Evolutionary conservation across 2,329 filamentous ascomycete genomes (phyloP).

Genomic region (Leptodontidium sp.): DNA sequence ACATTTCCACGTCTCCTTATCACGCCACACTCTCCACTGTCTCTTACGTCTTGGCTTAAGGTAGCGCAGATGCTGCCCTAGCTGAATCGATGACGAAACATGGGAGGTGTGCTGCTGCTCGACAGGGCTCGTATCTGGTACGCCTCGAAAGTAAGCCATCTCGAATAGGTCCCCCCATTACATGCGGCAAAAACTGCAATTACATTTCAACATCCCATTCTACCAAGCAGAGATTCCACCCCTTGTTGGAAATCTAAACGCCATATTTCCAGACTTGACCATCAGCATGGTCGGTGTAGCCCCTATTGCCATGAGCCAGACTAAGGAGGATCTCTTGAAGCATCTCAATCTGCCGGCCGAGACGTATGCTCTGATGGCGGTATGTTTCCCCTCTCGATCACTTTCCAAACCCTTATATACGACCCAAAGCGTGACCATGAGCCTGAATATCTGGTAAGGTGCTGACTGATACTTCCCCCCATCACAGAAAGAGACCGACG

Average conservation of each 20-base stretch:
- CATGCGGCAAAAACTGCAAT: background rate
- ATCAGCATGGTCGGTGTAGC: conserved; percentile 34
- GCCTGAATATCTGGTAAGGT: conserved; percentile 26
- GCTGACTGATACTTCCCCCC: conserved; percentile 35
- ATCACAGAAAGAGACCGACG: conserved; percentile 46
- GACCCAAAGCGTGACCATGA: conserved; percentile 10
- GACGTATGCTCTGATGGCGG: conserved; percentile 45
- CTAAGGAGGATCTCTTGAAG: conserved; percentile 45
- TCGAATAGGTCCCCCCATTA: background rate
- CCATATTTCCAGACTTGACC: background rate
- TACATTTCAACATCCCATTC: background rate
- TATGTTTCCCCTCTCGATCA: conserved; percentile 34
- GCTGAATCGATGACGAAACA: background rate
- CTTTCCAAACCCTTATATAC: background rate
- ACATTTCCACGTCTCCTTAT: background rate
- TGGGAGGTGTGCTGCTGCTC: background rate
- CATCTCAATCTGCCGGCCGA: conserved; percentile 41
- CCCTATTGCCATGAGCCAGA: conserved; percentile 45
- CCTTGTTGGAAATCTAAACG: background rate
- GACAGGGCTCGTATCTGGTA: background rate
- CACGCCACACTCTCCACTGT: conserved; percentile 13
- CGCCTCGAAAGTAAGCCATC: background rate
- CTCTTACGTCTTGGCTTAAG: conserved; percentile 19
- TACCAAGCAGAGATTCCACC: background rate
- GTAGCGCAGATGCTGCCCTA: conserved; percentile 13